Evolutionary conservation across 257 asterid genomes (phyloP), one percentile per base, ranked within the genome.

Genomic region (Ehretia macrophylla): DNA sequence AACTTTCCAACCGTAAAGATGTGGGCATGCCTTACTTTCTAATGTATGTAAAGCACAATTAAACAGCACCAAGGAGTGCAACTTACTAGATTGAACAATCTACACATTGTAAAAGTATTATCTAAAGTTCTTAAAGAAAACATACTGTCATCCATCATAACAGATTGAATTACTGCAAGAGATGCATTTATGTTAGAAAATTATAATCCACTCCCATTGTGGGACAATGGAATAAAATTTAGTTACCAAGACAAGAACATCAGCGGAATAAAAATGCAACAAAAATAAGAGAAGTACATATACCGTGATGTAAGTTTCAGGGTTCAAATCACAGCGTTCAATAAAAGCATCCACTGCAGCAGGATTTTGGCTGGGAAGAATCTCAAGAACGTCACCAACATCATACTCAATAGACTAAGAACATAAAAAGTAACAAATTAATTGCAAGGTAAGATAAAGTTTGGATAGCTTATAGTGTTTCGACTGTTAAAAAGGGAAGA

Each of bases 341-440:
- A 89, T 81, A 67, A 92, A 92, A 46, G 95, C 89, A 75, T 92
- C 88, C 46, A 92, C 86, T 8, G 85, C 84, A 37, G 75, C 81
- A 72, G 85, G 73, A 80, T 75, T 76, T 81, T 92, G 99, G 58
- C 88, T 74, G 10, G 99, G 99, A 63, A 92, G 99, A 72, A 92
- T 78, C 76, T 86, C 94, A 58, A 88, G 78, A 70, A 86, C 86
- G 75, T 86, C 99, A 69, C 99, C 97, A 70, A 86, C 94, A 40
- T 92, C 96, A 69, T 92, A 88, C 58, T 78, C 73, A 51, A 88
- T 74, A 56, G 81, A 67, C 99, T 92, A 81, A 74, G 64, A 56
- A 58, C 46, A 58, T 6, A 58, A 42, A 42, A 68, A 58, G 47
- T 21, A 46, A 62, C 11, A 52, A 55, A 66, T 45, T 39, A 67